Percentiles rank a stretch among this genome's conserved stretches.
Conservation (phyloP, 176 grass and related monocot genomes). For the Lolium rigidum region DNA sequence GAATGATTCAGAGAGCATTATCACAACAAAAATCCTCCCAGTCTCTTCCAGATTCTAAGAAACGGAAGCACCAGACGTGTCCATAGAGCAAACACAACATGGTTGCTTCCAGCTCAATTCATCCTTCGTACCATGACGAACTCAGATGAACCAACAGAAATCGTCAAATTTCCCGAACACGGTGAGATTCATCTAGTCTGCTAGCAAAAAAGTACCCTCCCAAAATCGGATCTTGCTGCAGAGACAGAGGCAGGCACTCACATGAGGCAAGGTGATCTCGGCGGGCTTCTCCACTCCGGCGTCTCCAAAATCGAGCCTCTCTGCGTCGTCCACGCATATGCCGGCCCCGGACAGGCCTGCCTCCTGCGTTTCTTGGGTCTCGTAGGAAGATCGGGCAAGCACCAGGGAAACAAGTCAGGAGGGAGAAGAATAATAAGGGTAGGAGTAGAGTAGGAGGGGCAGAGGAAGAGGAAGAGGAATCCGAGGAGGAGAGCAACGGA, state of each 20-base stretch:
- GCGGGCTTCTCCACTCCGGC: constrained; percentile 39
- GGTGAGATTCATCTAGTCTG: background rate
- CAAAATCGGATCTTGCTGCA: background rate
- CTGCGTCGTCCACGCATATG: constrained; percentile 68
- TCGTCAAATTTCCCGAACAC: background rate
- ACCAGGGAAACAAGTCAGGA: constrained; percentile 23
- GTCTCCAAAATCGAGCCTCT: constrained; percentile 49
- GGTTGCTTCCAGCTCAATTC: constrained; percentile 31
- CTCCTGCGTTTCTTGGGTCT: constrained; percentile 38
- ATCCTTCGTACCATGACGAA: background rate
- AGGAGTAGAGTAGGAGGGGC: constrained; percentile 5
- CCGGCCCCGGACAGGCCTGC: constrained; percentile 1
- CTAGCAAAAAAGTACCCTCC: background rate
- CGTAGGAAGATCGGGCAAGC: constrained; percentile 12
- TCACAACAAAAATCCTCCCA: background rate
- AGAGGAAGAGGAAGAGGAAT: constrained; percentile 56
- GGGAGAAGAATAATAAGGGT: constrained; percentile 35
- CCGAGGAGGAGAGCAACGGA: constrained; percentile 50
- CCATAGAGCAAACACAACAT: background rate
- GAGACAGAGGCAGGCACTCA: constrained; percentile 36
- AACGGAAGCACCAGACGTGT: constrained; percentile 25
- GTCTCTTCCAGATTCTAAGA: constrained; percentile 9
- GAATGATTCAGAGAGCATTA: background rate
- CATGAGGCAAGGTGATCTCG: constrained; percentile 46
- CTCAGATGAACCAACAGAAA: constrained; percentile 12